Evolutionary conservation across 768 basidiomycete species (phyloP).

Genomic region (Podaxis sp.): DNA sequence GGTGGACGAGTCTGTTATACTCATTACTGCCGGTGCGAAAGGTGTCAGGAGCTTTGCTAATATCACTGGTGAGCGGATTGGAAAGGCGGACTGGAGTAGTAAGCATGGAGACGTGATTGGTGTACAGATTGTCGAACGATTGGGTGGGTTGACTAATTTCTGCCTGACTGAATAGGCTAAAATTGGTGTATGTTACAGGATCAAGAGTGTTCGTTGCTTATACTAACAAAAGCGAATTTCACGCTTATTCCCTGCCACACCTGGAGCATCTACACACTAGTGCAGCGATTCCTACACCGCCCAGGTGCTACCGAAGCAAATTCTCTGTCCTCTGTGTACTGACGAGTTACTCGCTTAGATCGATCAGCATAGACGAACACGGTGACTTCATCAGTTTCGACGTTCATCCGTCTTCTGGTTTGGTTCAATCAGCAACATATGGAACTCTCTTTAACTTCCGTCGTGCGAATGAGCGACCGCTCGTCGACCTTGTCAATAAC

Average conservation of each 20-base stretch:
- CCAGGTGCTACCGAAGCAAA: slow-evolving; percentile 29
- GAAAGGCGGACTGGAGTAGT: slow-evolving; percentile 62
- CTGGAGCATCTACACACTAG: slow-evolving; percentile 56
- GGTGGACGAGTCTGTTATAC: slow-evolving; percentile 30
- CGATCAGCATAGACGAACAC: slow-evolving; percentile 43
- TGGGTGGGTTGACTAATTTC: slow-evolving; percentile 39
- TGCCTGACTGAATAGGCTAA: slow-evolving; percentile 8
- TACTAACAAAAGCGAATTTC: slow-evolving; percentile 46
- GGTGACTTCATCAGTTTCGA: slow-evolving; percentile 57
- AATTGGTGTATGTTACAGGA: slow-evolving; percentile 27
- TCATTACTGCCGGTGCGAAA: slow-evolving; percentile 54
- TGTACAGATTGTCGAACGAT: slow-evolving; percentile 58
- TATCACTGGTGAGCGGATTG: slow-evolving; percentile 65
- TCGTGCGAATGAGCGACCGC: slow-evolving; percentile 48
- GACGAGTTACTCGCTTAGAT: slow-evolving; percentile 21
- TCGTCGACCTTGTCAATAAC: slow-evolving; percentile 48
- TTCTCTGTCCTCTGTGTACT: background rate
- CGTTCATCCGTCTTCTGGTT: slow-evolving; percentile 32
- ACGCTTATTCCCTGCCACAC: slow-evolving; percentile 64
- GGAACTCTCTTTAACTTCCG: slow-evolving; percentile 62
- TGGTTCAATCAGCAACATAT: slow-evolving; percentile 41
- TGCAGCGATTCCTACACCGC: slow-evolving; percentile 32
- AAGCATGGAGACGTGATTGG: slow-evolving; percentile 51
- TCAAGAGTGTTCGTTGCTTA: slow-evolving; percentile 57
- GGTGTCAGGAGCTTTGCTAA: slow-evolving; percentile 57